Evolutionary conservation across 192 early-diverging fungal genomes (phyloP), one percentile per base, ranked within the genome.

Genomic region (Blastocladiella britannica): DNA sequence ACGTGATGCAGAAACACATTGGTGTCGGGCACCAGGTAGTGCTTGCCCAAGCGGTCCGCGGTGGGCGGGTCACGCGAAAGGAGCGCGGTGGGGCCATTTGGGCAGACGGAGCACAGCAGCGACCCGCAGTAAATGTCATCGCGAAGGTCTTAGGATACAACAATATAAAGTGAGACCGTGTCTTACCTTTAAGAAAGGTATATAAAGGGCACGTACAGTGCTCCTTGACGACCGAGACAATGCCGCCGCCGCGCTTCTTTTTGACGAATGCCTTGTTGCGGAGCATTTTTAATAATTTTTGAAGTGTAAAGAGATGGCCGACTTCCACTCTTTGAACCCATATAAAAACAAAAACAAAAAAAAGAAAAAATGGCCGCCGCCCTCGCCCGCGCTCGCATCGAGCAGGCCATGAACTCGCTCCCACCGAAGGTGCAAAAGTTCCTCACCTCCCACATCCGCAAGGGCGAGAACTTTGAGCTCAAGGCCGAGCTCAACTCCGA

Each of bases 401-500:
- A 47, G 37, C 15, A 20, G 15, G n/a, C n/a, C 15, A 20, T 47
- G 15, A 20, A 9, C 15, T 47, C 37, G 26, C 28, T 54, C 15
- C 28, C 28, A n/a, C 37, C 37, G 15, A 54, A 54, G 54, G 28
- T 54, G 5, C 12, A 28, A 54, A 28, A 28, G 26, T 54, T 26
- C 28, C 7, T 54, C 15, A 54, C 28, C 15, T 20, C 15, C 26
- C 54, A 54, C 28, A 29, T 54, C 20, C 54, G 26, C 28, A 23
- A 57, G 24, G 24, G 89, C 55, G 94, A 98, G 67, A 96, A 94
- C 75, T 93, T 86, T 65, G 94, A 98, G 73, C 77, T 98, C n/a
- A 82, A 88, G 64, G 84, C 86, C 6, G 94, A 96, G 59, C 73
- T 98, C 52, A 98, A 98, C 71, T 86, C 83, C 70, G 94, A 98